Evolutionary conservation across 1,284 basidiomycete species (phyloP), one percentile per base, ranked within the genome.

Genomic region (Testicularia cyperi): DNA sequence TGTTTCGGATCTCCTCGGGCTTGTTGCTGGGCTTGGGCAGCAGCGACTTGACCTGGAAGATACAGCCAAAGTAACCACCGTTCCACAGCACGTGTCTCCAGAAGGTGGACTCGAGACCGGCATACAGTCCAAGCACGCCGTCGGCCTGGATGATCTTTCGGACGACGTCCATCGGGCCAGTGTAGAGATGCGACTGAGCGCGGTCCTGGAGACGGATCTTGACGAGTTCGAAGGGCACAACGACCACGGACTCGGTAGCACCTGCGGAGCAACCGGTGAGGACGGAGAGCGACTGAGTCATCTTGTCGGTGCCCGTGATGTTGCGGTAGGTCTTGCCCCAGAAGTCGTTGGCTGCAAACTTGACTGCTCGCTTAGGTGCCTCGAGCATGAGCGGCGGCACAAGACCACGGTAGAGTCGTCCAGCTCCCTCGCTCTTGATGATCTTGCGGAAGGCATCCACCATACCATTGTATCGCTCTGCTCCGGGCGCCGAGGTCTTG

Each of bases 291-390:
- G 82, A 78, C 71, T 91, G 90, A 3, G 86, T 92, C 88, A 94
- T 96, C 77, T 92, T 87, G 32, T 81, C 79, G 70, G 86, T 81
- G 25, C 90, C 90, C 14, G 84, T 78, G 13, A 85, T 19, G 7
- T 19, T 18, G 14, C 52, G 44, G 60, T 68, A 75, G 10, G 64
- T 65, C 28, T 72, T 74, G 19, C 65, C 92, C 95, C 95, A 98
- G 76, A 88, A 92, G 72, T 92, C 92, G 80, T 91, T 90, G 5
- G 88, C 82, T 8, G 81, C 92, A 49, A 80, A 99, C 83, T 99
- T 99, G 53, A 92, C 88, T 15, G 94, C 94, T 79, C 94, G 85
- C 80, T 99, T 99, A 5, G 94, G 95, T 18, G 95, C 95, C 79
- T 99, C 94, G 44, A 98, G 81, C 75, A 97, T 84, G 20, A 99